Evolutionary conservation across 352 stramenopile species (phyloP).

Genomic region (Pythium insidiosum): DNA sequence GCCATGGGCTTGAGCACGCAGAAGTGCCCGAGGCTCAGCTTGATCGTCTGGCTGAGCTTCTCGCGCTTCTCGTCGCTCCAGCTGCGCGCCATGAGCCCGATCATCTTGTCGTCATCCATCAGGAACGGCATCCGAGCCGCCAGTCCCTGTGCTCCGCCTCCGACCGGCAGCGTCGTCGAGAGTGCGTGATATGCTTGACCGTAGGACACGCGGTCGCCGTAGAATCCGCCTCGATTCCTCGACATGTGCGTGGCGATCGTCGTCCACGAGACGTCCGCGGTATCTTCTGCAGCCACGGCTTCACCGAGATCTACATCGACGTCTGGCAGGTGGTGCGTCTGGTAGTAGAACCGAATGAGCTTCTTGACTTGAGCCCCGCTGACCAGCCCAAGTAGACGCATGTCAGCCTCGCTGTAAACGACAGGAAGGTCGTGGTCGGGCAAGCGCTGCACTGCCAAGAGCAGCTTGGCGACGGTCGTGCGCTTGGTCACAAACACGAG

Average conservation of each 20-base stretch:
- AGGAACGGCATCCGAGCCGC: conserved; percentile 47
- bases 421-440: conserved; percentile 69
- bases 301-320: conserved; percentile 74
- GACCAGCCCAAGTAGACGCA: conserved; percentile 63
- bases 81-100: conserved; percentile 59
- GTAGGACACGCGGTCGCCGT: conserved; percentile 48
- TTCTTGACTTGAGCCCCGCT: conserved; percentile 44
- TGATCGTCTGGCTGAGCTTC: conserved; percentile 43
- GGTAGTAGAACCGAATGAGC: conserved; percentile 58
- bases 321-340: conserved; percentile 30
- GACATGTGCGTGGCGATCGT: too few species aligned
- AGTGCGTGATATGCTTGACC: conserved; percentile 66
- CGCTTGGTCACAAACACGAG: conserved; percentile 69
- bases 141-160: conserved; percentile 1
- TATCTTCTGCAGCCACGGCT: conserved; percentile 20
- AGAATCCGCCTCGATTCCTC: conserved; percentile 67
- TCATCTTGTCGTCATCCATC: conserved; percentile 80
- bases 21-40: conserved; percentile 54
- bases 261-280: conserved; percentile 38
- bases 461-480: conserved; percentile 56
- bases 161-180: conserved; percentile 18
- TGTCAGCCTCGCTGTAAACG: conserved; percentile 54
- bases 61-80: conserved; percentile 57
- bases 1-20: conserved; percentile 71
- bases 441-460: conserved; percentile 66